Base-by-base conservation (phyloP, 2,329 filamentous ascomycete genomes). In the Ilyonectria sp. region DNA sequence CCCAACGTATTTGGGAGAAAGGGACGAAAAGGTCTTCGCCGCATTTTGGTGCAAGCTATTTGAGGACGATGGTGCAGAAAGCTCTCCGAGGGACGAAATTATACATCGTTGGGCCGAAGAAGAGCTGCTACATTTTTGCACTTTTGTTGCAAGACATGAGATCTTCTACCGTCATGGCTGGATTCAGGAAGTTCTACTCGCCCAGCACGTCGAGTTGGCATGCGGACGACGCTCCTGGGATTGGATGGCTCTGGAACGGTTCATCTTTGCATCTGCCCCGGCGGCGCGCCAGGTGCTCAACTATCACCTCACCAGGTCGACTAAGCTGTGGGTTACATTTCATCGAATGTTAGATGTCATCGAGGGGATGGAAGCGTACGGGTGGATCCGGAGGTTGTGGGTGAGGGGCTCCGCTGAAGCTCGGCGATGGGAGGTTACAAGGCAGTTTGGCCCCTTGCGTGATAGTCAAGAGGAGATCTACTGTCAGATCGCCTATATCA, bases 171-270 rank as follows among this genome's bases (percentile, higher is more conserved):
- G 40, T 4, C 40, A 49, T 13, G 21, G 40, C 19, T 59, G 31
- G 55, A 40, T 64, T 33, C 40, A 55, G 9, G 31, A 64, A 35
- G 43, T 60, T 23, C 23, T 65, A 9, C 50, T 65, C 6, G 33
- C 23, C 15, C 49, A 2, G 4, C 13, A 40, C 19, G 31, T 44
- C 13, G 23, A 65, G 49, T 8, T 65, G 6, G 44, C 26, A 13
- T 60, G 55, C 23, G 50, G 43, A 10, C 13, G 13, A 11, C 23
- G 33, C 17, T 55, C 56, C 21, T 55, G 31, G 43, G 49, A 58
- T 21, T 60, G 56, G 62, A 49, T 15, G 11, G n/a, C 10, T 15
- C 33, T 60, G 10, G 55, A 53, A 35, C n/a, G 40, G 17, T 60
- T 65, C 50, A 13, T 65, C 17, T 19, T 17, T 29, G 21, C 50